Evolutionary conservation across 495 filamentous ascomycete species (phyloP), one percentile per base, ranked within the genome.

Genomic region (Penicillium angulare): DNA sequence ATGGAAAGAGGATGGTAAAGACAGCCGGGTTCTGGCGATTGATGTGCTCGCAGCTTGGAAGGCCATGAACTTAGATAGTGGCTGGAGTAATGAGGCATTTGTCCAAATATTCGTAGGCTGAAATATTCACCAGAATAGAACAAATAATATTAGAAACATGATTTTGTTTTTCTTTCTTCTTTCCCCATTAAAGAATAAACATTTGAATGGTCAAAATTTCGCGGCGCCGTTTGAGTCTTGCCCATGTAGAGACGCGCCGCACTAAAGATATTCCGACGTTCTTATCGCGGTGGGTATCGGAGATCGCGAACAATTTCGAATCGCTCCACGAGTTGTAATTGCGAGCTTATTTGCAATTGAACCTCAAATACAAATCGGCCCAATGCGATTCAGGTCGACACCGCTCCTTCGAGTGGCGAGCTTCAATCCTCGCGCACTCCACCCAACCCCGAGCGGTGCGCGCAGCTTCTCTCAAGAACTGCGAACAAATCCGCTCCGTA

Each of bases 11-110:
- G 65, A 62, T 15, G 66, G 63, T 16, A 59, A 66, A 2, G 71
- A 80, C 35, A 48, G 56, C 0, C 80, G 76, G 51, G 79, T 98
- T 7, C 66, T 98, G 22, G 83, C 86, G 33, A 77, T 97, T 22
- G 88, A 97, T 74, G 61, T 91, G 7, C 80, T 84, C 48, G 68
- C 64, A 26, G 93, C 93, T 3, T 97, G 90, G 90, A 82, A 80
- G 21, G 80, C 85, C 54, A 77, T 92, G 77, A 80, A 77, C 0
- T 66, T 93, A 32, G 62, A 83, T 51, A 75, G 81, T 32, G 85
- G 88, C 15, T 96, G 89, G 88, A 86, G 83, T 40, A 96, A 96
- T 56, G 91, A 97, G 63, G 81, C 90, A 24, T 74, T 79, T 32
- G 75, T 96, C 16, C 84, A 87, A 65, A 67, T 95, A 8, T 86